Percentiles rank a stretch among this genome's conserved stretches.
phyloP scores from a whole-genome alignment of 805 yeast genomes.

The Saturnispora ahearnii region DNA sequence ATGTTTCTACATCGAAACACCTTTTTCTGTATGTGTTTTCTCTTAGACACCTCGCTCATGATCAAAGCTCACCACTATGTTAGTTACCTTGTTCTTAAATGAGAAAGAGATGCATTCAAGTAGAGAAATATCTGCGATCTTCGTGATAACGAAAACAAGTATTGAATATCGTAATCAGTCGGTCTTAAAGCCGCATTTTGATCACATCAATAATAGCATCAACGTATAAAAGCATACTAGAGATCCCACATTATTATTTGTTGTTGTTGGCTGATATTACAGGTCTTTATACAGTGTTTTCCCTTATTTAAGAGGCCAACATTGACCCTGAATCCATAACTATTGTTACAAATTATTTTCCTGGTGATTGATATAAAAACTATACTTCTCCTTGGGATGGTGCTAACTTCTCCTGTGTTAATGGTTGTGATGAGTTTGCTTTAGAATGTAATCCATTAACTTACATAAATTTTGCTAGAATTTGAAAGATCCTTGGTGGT shows the following conservation, averaged over 20 bases:
- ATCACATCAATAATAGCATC: background rate
- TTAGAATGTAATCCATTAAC: conserved; percentile 47
- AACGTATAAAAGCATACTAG: background rate
- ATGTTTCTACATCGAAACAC: conserved; percentile 15
- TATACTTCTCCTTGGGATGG: conserved; percentile 82
- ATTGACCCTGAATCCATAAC: conserved; percentile 36
- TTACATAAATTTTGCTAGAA: conserved; percentile 36
- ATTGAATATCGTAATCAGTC: too few relatives aligned
- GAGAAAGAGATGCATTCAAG: too few relatives aligned
- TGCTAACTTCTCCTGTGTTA: conserved; percentile 50
- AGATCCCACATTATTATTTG: too few relatives aligned
- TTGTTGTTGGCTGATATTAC: conserved; percentile 51
- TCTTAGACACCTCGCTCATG: background rate
- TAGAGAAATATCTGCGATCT: too few relatives aligned
- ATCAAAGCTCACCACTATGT: background rate
- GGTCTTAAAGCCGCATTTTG: background rate
- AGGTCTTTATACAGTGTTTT: conserved; percentile 53
- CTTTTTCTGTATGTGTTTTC: background rate
- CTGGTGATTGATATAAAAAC: conserved; percentile 67
- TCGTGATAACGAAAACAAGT: background rate
- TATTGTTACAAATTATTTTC: conserved; percentile 55
- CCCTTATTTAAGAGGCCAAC: conserved; percentile 35
- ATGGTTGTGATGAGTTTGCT: conserved; percentile 44
- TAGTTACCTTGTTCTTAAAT: too few relatives aligned
- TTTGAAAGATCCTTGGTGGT: conserved; percentile 42